Evolutionary conservation across 352 stramenopile species (phyloP), one percentile per base, ranked within the genome.

Genomic region (Thraustotheca clavata): DNA sequence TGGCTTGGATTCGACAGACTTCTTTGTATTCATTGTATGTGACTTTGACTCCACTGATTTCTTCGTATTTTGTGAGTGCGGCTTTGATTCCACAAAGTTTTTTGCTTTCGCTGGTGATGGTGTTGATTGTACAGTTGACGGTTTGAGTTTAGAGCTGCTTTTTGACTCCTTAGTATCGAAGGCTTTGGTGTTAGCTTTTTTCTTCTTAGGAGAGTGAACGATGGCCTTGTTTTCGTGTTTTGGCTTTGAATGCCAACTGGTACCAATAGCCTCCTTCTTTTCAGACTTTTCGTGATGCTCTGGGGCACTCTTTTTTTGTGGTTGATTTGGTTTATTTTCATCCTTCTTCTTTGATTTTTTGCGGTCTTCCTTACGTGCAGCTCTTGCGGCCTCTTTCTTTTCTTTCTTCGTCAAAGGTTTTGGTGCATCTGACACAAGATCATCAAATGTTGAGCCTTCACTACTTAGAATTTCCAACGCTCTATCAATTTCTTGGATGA

Each of bases 401-500:
- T 52, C 43, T 31, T 52, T 52, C 7, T 52, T 52, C 11, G 43
- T 52, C 1, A 24, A 11, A 9, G 43, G 11, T 31, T 52, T 52
- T 9, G 11, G 11, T 11, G n/a, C 12, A 24, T 18, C 11, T 3
- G 11, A 24, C 2, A 18, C n/a, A 31, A 52, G 43, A 24, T 24
- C n/a, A 24, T 52, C 43, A 31, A 52, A 52, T 11, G 11, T 11
- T 11, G 43, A 24, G n/a, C n/a, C 43, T 1, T 52, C 77, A 1
- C 59, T 59, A 0, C 43, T 3, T 31, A 94, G 60, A 60, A 91
- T 59, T 18, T 71, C 39, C 24, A 86, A 38, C 22, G 80, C 84
- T 8, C 84, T 79, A 65, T 74, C 70, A 39, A 94, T 66, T 68
- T 94, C 83, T 0, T 67, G 36, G 29, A 89, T 61, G 29, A 94